Evolutionary conservation across 1,284 basidiomycete genomes (phyloP).

Genomic region (Pseudozyma thailandica): DNA sequence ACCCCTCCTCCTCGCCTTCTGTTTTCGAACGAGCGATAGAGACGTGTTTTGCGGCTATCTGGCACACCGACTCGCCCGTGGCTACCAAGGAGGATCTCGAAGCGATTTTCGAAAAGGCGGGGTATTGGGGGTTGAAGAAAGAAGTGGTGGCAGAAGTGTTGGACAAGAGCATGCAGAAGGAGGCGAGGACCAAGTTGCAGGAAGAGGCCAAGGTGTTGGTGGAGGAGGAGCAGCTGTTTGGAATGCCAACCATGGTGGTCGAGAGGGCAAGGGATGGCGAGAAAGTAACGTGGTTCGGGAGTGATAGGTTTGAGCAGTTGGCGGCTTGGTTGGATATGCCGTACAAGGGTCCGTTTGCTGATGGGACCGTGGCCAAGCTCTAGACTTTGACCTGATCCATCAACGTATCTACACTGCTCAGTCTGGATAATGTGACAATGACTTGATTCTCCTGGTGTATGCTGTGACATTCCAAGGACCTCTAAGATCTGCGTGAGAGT

Average conservation of each 20-base stretch:
- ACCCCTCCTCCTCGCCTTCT: conserved; percentile 1
- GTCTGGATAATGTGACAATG: too few species aligned
- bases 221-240: conserved; percentile 47
- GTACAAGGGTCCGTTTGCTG: conserved; percentile 55
- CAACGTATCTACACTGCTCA: too few species aligned
- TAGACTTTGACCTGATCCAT: conserved; percentile 3
- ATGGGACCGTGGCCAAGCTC: conserved; percentile 40
- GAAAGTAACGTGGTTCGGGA: conserved; percentile 44
- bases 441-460: too few species aligned
- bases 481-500: too few species aligned
- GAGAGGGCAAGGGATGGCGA: conserved; percentile 30
- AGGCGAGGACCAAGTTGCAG: conserved; percentile 17
- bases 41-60: conserved; percentile 50
- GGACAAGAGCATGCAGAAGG: conserved; percentile 22
- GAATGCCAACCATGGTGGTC: conserved; percentile 52
- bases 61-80: conserved; percentile 44
- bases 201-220: conserved; percentile 39
- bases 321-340: conserved; percentile 46
- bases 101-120: conserved; percentile 19
- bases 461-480: too few species aligned
- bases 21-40: conserved; percentile 33
- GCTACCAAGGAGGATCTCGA: conserved; percentile 40
- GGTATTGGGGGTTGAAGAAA: conserved; percentile 17
- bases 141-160: conserved; percentile 16
- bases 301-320: conserved; percentile 56